Base-by-base conservation (phyloP, 2,329 filamentous ascomycete species). In the Botrytis porri region DNA sequence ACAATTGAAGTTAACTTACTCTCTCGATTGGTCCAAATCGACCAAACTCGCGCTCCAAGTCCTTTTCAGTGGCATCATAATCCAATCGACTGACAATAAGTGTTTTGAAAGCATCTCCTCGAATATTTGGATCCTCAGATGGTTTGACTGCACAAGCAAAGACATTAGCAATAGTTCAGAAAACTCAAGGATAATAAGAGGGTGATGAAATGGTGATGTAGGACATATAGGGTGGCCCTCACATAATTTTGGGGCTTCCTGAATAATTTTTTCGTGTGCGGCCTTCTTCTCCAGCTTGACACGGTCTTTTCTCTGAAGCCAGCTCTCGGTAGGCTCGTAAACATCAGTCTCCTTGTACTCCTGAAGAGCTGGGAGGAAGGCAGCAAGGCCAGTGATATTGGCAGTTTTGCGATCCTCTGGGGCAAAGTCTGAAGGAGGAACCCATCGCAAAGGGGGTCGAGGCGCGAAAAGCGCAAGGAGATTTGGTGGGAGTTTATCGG, bases 11-110 rank as follows among this genome's bases (percentile, higher is more conserved):
- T 20, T 20, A 5, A 74, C 90, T 75, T 86, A 97, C 93, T 81
- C 95, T 90, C 83, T 98, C 96, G 82, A 99, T 97, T 6, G 94
- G 92, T 37, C 96, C 96, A 81, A 95, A 98, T 73, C 95, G 92
- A 37, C 93, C 92, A 83, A 99, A 99, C 81, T 98, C 95, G 79
- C 93, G 89, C 84, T 98, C 94, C 60, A 99, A 86, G 80, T 99
- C 96, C 78, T 94, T 90, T 79, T 95, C 93, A 76, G 93, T 94
- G 64, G 92, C 92, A 74, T 96, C 93, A 81, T 98, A 99, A 80
- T 92, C 94, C 66, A 99, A 87, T 71, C 96, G 91, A 70, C 93
- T 92, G 71, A 98, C 93, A 79, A 99, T 97, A 69, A 99, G 86
- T 22, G 96, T 99, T 84, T 93, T 97, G 86, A 96, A 98, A 2